Conservation (phyloP, 2,329 filamentous ascomycete genomes). For the Xylariales sp. region DNA sequence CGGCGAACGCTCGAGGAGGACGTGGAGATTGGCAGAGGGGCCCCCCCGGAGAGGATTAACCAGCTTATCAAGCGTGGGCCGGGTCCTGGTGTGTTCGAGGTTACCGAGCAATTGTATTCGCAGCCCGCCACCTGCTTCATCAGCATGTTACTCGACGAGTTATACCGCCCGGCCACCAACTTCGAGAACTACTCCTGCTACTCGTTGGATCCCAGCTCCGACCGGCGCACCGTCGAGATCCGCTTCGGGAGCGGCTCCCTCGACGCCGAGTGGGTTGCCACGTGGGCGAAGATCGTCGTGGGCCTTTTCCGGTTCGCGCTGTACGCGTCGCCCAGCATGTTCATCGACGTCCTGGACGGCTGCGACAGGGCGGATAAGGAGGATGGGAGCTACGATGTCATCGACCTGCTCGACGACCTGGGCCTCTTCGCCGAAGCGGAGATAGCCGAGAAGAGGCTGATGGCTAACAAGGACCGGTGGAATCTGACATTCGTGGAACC, state of each 20-base stretch:
- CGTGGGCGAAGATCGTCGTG: slow-evolving; percentile 43
- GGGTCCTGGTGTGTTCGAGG: slow-evolving; percentile 15
- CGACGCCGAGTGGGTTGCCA: slow-evolving; percentile 34
- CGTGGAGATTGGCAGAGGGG: too few species aligned
- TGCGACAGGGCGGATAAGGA: slow-evolving; percentile 56
- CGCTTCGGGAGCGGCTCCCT: slow-evolving; percentile 37
- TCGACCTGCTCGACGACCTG: slow-evolving; percentile 45
- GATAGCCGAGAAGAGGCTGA: slow-evolving; percentile 34
- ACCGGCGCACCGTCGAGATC: slow-evolving; percentile 42
- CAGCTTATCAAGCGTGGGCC: not conserved
- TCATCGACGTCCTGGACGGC: slow-evolving; percentile 36
- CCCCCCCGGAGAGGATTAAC: too few species aligned
- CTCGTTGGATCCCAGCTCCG: accelerated
- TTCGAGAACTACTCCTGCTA: slow-evolving; percentile 20
- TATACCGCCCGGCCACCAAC: not conserved
- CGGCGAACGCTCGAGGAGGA: not conserved
- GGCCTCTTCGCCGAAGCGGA: slow-evolving; percentile 43
- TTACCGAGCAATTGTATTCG: slow-evolving; percentile 17
- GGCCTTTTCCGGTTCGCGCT: slow-evolving; percentile 44
- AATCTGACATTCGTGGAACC: slow-evolving; percentile 18
- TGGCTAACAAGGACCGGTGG: slow-evolving; percentile 21
- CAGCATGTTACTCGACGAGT: not conserved
- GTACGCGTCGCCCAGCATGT: slow-evolving; percentile 29
- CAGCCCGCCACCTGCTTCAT: slow-evolving; percentile 32
- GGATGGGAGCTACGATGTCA: slow-evolving; percentile 51